Evolutionary conservation across 441 rosid genomes (phyloP).

Genomic region (Codiaeum variegatum): DNA sequence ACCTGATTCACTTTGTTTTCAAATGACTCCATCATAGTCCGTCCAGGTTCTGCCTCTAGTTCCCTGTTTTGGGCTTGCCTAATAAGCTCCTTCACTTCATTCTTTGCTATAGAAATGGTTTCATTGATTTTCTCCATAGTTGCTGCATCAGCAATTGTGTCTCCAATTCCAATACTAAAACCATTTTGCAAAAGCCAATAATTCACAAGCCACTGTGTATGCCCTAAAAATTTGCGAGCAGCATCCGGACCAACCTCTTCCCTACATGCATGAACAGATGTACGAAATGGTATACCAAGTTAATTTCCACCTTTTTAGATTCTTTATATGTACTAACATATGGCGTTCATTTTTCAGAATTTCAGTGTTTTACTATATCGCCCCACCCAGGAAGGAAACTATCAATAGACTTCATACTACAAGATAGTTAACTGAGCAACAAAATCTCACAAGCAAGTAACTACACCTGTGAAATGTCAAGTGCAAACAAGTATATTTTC

Average conservation of each 20-base stretch:
- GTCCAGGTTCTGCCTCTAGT: constrained; percentile 93
- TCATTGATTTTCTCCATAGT: constrained; percentile 97
- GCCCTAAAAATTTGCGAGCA: constrained; percentile 97
- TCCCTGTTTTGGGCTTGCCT: constrained; percentile 64
- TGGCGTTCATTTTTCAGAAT: background rate
- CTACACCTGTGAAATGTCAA: background rate
- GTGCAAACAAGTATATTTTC: background rate
- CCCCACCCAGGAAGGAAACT: no score
- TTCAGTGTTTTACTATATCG: background rate
- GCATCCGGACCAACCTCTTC: constrained; percentile 99
- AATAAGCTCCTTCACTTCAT: constrained; percentile 77
- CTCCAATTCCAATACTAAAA: constrained; percentile 99
- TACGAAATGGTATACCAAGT: background rate
- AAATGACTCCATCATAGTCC: constrained; percentile 96
- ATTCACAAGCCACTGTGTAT: constrained; percentile 99
- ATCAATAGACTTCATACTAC: background rate
- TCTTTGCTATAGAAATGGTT: constrained; percentile 79
- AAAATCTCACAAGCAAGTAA: background rate
- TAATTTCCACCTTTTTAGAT: background rate
- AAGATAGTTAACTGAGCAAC: background rate
- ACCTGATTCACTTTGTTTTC: constrained; percentile 99
- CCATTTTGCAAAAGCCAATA: constrained; percentile 97
- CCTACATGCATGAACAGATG: constrained; percentile 39
- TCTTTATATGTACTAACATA: background rate
- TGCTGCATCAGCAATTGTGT: constrained; percentile 94